Base-by-base conservation (phyloP, 768 basidiomycete genomes). In the Ephemerocybe angulata region DNA sequence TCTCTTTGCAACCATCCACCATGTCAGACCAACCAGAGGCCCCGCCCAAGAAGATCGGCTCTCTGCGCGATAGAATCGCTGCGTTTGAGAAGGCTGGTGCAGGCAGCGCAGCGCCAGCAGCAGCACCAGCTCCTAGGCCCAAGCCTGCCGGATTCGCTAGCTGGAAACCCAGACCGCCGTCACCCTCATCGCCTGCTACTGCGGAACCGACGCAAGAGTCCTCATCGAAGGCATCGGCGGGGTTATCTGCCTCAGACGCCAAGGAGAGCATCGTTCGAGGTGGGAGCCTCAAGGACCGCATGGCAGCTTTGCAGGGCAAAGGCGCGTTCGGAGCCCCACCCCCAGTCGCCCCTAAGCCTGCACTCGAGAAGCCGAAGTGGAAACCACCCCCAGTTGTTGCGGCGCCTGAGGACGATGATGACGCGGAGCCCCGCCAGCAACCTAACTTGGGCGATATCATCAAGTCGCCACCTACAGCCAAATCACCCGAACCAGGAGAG, bases 261-360 rank as follows among this genome's bases (percentile, higher is more conserved):
- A 86, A 88, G 68, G 88, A 87, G 63, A 88, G 87, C 63, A 95
- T 96, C 69, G 81, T 81, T 4, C 84, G 84, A 53, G 87, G 82
- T 2, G 87, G 83, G 4, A 91, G 90, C 54, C 71, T 98, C 60
- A 94, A 87, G 73, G 96, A 97, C 56, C 84, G 96, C 33, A 97
- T 98, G 93, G 93, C 93, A 28, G 93, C 93, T 2, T 73, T 98
- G 33, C 90, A 93, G 67, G 91, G 89, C 7, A 85, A 79, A 42
- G 88, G 90, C 15, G 92, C 76, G 10, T 92, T 96, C 63, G 90
- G 90, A 15, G 79, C 74, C 1, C 78, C 85, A 1, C 78, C 80
- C 4, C 70, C 76, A 33, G 61, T 76, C 10, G 69, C 77, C 6
- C 81, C 87, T 1, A 81, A 83, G 54, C 85, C 86, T 4, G 72